Evolutionary conservation across 768 basidiomycete species (phyloP).

Genomic region (Tylopilus balloui): DNA sequence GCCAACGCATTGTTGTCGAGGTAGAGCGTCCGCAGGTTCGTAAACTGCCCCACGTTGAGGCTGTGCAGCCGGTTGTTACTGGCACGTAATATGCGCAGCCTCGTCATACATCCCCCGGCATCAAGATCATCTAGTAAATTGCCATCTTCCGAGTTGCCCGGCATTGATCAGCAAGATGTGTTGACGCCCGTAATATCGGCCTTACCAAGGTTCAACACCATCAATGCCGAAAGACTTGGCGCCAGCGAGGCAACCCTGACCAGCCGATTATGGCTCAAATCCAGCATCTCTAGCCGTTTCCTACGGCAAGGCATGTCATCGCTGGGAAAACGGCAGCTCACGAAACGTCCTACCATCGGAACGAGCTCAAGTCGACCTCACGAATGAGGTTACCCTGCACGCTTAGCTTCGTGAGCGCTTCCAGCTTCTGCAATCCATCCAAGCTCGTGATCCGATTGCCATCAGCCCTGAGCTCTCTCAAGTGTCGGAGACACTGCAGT

Average conservation of each 20-base stretch:
- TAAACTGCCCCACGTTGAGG: slow-evolving; percentile 60
- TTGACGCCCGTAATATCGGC: slow-evolving; percentile 33
- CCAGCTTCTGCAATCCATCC: slow-evolving; percentile 75
- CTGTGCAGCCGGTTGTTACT: slow-evolving; percentile 74
- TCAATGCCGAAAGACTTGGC: slow-evolving; percentile 52
- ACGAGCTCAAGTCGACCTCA: slow-evolving; percentile 53
- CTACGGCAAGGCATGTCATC: slow-evolving; percentile 19
- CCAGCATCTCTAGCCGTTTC: slow-evolving; percentile 74
- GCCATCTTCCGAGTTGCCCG: slow-evolving; percentile 49
- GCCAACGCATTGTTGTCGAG: slow-evolving; percentile 77
- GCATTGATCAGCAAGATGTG: slow-evolving; percentile 14
- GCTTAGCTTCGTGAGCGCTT: slow-evolving; percentile 79
- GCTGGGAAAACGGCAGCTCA: slow-evolving; percentile 2
- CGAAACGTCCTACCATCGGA: slow-evolving; percentile 54
- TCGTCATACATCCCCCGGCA: slow-evolving; percentile 52
- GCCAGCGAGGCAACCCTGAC: slow-evolving; percentile 54
- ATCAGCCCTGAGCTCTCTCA: slow-evolving; percentile 89
- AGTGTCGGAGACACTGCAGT: slow-evolving; percentile 74
- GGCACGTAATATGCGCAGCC: slow-evolving; percentile 77
- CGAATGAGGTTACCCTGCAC: slow-evolving; percentile 69
- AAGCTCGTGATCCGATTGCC: slow-evolving; percentile 71
- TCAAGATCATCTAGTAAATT: slow-evolving; percentile 60
- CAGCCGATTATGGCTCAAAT: slow-evolving; percentile 75
- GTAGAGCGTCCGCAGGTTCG: slow-evolving; percentile 83
- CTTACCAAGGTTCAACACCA: slow-evolving; percentile 80